Percentiles rank a stretch among this genome's conserved stretches.
These are phyloP conservation scores for Cyclotella baltica DNA, from an alignment of 108 stramenopile genomes.

Conservation along the genomic window DNA sequence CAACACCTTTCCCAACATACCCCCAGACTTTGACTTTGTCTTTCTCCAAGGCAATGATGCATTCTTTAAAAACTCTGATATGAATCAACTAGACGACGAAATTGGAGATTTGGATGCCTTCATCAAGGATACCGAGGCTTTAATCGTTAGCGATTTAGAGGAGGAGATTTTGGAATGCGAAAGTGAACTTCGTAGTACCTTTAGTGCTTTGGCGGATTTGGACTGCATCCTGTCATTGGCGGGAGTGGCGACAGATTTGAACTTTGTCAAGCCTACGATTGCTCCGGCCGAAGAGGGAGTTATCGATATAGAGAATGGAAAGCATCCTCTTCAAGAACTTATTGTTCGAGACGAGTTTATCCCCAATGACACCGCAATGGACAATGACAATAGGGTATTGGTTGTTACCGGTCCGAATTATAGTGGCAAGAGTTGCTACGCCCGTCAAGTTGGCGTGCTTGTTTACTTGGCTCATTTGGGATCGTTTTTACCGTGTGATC, in stretches of 20 bases:
- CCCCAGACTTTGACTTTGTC: conserved; percentile 75
- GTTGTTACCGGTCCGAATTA: conserved; percentile 95
- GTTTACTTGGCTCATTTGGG: conserved; percentile 96
- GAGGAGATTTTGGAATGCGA: conserved; percentile 90
- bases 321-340: conserved; percentile 96
- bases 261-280: conserved; percentile 83
- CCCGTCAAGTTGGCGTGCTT: conserved; percentile 85
- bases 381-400: conserved; percentile 67
- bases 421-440: conserved; percentile 94
- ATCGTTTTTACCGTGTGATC: conserved; percentile 87
- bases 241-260: conserved; percentile 81
- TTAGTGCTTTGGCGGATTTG: conserved; percentile 83
- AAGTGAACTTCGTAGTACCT: conserved; percentile 78
- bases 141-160: conserved; percentile 92
- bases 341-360: conserved; percentile 90
- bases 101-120: conserved; percentile 92
- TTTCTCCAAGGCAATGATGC: conserved; percentile 80
- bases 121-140: conserved; percentile 89
- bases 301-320: conserved; percentile 89
- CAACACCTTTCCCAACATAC: conserved; percentile 64
- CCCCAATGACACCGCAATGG: conserved; percentile 86
- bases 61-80: conserved; percentile 90
- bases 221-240: conserved; percentile 93
- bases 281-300: conserved; percentile 57
- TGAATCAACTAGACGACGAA: conserved; percentile 85